Conservation (phyloP, 345 rosid species). For the Carallia brachiata region DNA sequence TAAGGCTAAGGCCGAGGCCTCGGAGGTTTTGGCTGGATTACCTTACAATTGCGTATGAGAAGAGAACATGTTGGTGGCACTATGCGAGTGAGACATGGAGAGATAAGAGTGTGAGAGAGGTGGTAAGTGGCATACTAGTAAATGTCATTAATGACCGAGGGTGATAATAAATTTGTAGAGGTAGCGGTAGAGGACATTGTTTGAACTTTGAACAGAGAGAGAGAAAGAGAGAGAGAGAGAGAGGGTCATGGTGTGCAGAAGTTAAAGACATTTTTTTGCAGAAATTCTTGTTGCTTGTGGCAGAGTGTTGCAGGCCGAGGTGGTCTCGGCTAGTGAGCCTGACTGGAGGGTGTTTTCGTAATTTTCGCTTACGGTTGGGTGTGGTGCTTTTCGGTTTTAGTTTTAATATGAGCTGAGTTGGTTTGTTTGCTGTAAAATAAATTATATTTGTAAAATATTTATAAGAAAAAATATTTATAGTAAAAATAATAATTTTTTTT, state of each 20-base stretch:
- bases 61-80: neutral
- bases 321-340: constrained; percentile 50
- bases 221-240: constrained; percentile 12
- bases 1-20: constrained; percentile 25
- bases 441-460: too few species aligned
- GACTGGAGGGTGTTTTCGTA: constrained; percentile 30
- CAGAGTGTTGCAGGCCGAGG: constrained; percentile 46
- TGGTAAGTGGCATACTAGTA: constrained; percentile 47
- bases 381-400: constrained; percentile 36
- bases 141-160: constrained; percentile 46
- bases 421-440: too few species aligned
- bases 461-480: too few species aligned
- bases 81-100: neutral
- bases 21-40: constrained; percentile 14
- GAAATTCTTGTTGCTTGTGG: constrained; percentile 31
- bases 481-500: too few species aligned
- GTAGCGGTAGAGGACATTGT: constrained; percentile 14
- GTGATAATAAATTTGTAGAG: constrained; percentile 13
- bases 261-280: constrained; percentile 17
- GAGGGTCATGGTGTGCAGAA: neutral
- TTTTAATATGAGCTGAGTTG: constrained; percentile 16
- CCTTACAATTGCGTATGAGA: neutral
- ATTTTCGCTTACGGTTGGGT: constrained; percentile 1
- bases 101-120: constrained; percentile 6
- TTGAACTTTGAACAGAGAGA: neutral